phyloP scores from a whole-genome alignment of 2,329 filamentous ascomycete species.

The Hypoxylon sp. region DNA sequence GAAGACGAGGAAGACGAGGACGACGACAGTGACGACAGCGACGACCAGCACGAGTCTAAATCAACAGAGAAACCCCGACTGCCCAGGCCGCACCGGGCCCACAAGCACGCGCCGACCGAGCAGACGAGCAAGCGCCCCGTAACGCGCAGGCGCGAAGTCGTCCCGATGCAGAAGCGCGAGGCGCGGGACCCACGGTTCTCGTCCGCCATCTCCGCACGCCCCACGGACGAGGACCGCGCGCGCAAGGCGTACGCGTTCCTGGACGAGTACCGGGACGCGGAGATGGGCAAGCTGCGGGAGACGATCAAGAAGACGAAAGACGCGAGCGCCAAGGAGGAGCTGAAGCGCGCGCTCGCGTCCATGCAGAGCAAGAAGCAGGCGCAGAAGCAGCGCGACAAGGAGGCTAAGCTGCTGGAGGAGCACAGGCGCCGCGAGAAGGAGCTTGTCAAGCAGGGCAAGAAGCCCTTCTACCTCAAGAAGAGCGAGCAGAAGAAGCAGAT shows the following conservation, averaged over 20 bases:
- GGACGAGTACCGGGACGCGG: slow-evolving; percentile 84
- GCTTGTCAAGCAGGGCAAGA: slow-evolving; percentile 86
- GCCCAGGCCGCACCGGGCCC: slow-evolving; percentile 63
- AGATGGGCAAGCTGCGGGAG: slow-evolving; percentile 79
- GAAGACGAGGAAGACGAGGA: slow-evolving; percentile 44
- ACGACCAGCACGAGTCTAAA: slow-evolving; percentile 51
- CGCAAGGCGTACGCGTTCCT: slow-evolving; percentile 87
- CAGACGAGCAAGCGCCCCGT: slow-evolving; percentile 87
- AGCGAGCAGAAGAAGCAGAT: slow-evolving; percentile 90
- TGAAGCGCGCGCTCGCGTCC: slow-evolving; percentile 79
- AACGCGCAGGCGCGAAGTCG: slow-evolving; percentile 79
- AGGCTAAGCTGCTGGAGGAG: slow-evolving; percentile 75
- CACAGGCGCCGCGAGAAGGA: slow-evolving; percentile 88
- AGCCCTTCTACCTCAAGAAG: slow-evolving; percentile 92
- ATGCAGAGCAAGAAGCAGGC: slow-evolving; percentile 84
- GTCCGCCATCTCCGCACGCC: slow-evolving; percentile 64
- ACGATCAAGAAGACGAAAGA: slow-evolving; percentile 69
- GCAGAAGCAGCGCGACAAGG: slow-evolving; percentile 74
- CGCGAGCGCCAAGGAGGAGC: slow-evolving; percentile 58
- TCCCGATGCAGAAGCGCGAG: slow-evolving; percentile 69
- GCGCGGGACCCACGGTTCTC: slow-evolving; percentile 88
- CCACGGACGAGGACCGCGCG: slow-evolving; percentile 67
- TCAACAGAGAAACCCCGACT: slow-evolving; percentile 36
- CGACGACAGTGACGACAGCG: slow-evolving; percentile 44
- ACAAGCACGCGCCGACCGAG: slow-evolving; percentile 90